These are phyloP conservation scores for Fusarium torreyae DNA, from an alignment of 2,329 filamentous ascomycete species.

Conservation along the genomic window DNA sequence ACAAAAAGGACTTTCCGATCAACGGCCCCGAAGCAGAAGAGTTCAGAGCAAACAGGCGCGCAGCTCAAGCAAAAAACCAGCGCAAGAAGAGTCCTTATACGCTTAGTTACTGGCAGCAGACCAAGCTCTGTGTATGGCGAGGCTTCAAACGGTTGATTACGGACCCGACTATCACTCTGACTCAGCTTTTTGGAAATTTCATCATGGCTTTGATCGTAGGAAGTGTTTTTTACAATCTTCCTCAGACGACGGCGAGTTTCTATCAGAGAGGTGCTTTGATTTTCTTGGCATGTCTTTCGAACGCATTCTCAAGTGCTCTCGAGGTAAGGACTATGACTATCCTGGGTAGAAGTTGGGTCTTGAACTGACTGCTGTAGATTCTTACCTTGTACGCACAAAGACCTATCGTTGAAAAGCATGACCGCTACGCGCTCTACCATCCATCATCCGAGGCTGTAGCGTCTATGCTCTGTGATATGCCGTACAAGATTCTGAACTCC, in stretches of 20 bases:
- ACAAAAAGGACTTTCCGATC: conserved; percentile 56
- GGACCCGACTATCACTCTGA: conserved; percentile 58
- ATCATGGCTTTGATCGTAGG: conserved; percentile 67
- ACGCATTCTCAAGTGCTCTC: conserved; percentile 59
- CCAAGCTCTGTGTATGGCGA: conserved; percentile 50
- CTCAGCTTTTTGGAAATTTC: conserved; percentile 60
- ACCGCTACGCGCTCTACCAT: conserved; percentile 55
- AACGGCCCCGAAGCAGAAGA: conserved; percentile 62
- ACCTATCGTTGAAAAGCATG: conserved; percentile 55
- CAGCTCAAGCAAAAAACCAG: conserved; percentile 62
- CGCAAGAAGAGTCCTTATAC: conserved; percentile 45
- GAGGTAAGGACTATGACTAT: conserved; percentile 42
- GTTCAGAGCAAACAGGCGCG: conserved; percentile 62
- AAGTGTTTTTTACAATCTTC: conserved; percentile 65
- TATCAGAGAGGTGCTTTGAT: conserved; percentile 63
- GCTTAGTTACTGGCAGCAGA: conserved; percentile 44
- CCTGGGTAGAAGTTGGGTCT: fast-evolving
- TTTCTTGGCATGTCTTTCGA: conserved; percentile 67
- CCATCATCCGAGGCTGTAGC: conserved; percentile 52
- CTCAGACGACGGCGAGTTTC: conserved; percentile 61
- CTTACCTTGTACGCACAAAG: conserved; percentile 52
- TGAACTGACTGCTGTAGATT: conserved; percentile 51
- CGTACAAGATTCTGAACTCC: conserved; percentile 56
- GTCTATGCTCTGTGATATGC: conserved; percentile 58
- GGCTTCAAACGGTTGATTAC: conserved; percentile 57